These are phyloP conservation scores for Monosporozyma servazzii DNA, from an alignment of 805 yeast genomes.

Conservation along the genomic window DNA sequence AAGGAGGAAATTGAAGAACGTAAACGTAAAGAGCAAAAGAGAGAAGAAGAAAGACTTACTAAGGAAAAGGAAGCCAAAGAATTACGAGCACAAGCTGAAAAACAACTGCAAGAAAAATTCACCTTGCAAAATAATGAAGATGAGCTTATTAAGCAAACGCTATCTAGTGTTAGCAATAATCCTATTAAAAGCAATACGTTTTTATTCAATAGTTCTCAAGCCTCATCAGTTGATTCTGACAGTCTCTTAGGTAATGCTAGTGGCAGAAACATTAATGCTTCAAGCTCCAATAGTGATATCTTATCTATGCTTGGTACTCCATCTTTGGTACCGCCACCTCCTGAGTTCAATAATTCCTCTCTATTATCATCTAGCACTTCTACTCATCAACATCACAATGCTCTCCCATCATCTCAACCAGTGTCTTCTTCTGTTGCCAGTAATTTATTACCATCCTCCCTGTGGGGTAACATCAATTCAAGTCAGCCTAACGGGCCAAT, in stretches of 20 bases:
- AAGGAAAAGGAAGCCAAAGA: conserved; percentile 1
- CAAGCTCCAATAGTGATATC: neutral
- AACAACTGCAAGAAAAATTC: neutral
- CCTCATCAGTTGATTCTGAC: neutral
- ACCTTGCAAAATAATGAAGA: neutral
- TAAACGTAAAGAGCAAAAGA: conserved; percentile 19
- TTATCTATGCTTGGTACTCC: neutral
- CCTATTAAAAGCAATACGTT: neutral
- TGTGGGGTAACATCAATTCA: neutral
- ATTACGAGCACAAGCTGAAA: neutral
- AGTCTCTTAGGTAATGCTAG: neutral
- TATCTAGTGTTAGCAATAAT: neutral
- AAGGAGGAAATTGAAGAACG: conserved; percentile 27
- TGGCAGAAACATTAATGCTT: neutral
- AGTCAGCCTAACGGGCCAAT: neutral
- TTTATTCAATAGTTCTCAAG: neutral
- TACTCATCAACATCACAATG: neutral
- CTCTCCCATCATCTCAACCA: neutral
- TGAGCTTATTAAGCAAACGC: neutral
- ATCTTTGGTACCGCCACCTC: neutral
- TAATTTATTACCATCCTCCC: neutral
- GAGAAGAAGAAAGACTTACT: conserved; percentile 13
- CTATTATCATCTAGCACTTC: neutral
- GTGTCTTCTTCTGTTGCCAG: neutral
- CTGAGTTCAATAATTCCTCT: neutral